These are phyloP conservation scores for Athelia sp. DNA, from an alignment of 1,284 basidiomycete species.

Conservation along the genomic window DNA sequence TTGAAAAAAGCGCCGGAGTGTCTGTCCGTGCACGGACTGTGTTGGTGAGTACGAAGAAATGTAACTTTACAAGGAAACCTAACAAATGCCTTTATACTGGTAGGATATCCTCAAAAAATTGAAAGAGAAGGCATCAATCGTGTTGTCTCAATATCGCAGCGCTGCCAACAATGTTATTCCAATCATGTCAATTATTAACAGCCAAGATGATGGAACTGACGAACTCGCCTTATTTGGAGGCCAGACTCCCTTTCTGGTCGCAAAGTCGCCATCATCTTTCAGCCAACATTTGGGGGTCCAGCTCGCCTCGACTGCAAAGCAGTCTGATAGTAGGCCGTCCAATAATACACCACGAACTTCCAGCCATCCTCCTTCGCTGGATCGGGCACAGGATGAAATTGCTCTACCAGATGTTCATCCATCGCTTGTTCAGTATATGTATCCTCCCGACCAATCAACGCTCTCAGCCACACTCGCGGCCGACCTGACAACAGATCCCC, in stretches of 20 bases:
- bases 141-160: constrained; percentile 36
- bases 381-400: too few species aligned
- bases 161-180: constrained; percentile 23
- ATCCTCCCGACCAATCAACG: too few species aligned
- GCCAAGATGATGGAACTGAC: constrained; percentile 48
- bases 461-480: too few species aligned
- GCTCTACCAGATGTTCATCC: too few species aligned
- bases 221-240: constrained; percentile 64
- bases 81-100: background rate
- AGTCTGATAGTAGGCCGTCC: too few species aligned
- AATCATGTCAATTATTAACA: too few species aligned
- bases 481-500: too few species aligned
- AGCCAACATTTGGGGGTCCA: too few species aligned
- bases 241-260: constrained; percentile 51
- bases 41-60: constrained; percentile 37
- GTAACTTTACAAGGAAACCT: background rate
- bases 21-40: constrained; percentile 47
- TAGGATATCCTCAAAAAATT: constrained; percentile 48
- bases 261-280: constrained; percentile 36
- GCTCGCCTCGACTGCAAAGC: too few species aligned
- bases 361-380: too few species aligned
- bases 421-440: too few species aligned
- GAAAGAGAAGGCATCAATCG: constrained; percentile 44
- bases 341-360: too few species aligned
- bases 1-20: constrained; percentile 40